phyloP scores from a whole-genome alignment of 108 stramenopile species.

The Nannochloropsis gaditana region DNA sequence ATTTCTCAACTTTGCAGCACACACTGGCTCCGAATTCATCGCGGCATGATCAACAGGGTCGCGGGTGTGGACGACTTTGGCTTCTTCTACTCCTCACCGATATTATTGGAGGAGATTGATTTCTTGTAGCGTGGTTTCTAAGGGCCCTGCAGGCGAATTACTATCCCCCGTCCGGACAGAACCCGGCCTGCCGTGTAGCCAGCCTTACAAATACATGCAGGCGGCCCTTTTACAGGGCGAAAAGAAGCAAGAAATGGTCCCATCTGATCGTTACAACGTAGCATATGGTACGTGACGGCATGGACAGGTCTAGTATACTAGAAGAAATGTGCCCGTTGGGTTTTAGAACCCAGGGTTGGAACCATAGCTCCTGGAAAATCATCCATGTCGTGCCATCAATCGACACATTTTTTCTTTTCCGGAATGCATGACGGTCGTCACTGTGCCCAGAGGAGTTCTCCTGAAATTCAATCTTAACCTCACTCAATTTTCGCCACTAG shows the following conservation, averaged over 20 bases:
- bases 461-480: background rate
- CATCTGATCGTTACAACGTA: background rate
- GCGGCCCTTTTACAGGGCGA: background rate
- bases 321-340: background rate
- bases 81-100: background rate
- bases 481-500: background rate
- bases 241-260: background rate
- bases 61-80: no score
- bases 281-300: conserved; percentile 3
- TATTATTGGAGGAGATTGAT: background rate
- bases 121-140: background rate
- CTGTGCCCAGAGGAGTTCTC: background rate
- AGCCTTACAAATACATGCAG: background rate
- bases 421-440: background rate
- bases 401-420: background rate
- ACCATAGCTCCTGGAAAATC: background rate
- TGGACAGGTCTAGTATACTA: background rate
- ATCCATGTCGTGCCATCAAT: background rate
- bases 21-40: no score
- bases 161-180: background rate
- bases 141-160: background rate
- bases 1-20: no score
- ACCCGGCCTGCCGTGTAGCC: background rate
- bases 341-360: background rate
- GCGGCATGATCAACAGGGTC: no score